Conservation (phyloP, 164 flowering plant genomes). For the Umbellularia californica region DNA sequence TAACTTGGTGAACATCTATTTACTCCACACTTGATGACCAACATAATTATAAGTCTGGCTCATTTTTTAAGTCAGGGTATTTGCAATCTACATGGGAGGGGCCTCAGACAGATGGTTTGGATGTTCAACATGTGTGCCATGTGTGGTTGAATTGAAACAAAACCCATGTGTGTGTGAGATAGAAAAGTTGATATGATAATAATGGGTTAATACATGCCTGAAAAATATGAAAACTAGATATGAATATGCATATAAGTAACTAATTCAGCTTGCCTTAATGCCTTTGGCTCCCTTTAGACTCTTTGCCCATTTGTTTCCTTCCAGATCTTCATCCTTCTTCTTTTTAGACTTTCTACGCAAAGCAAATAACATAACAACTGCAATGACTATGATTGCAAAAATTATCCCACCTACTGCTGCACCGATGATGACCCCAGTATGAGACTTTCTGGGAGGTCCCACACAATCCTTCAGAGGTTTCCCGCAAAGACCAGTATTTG, state of each 20-base stretch:
- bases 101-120: not conserved
- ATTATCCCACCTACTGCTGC: conserved; percentile 51
- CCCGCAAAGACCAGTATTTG: conserved; percentile 13
- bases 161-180: not conserved
- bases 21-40: too few relatives aligned
- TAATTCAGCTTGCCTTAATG: conserved; percentile 43
- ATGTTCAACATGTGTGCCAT: not conserved
- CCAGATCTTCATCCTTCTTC: conserved; percentile 70
- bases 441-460: conserved; percentile 15
- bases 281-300: conserved; percentile 56
- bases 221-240: not conserved
- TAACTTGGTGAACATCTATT: not conserved
- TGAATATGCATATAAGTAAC: not conserved
- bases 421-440: conserved; percentile 37
- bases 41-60: not conserved
- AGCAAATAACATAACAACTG: conserved; percentile 29
- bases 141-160: not conserved
- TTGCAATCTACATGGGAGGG: not conserved
- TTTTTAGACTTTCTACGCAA: conserved; percentile 25
- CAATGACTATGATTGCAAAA: conserved; percentile 31
- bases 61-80: not conserved
- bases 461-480: conserved; percentile 22
- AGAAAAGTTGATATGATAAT: too few relatives aligned
- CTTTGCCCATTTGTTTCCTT: conserved; percentile 86
- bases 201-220: not conserved